Conservation (phyloP, 768 basidiomycete genomes). For the Tricholomella constricta region DNA sequence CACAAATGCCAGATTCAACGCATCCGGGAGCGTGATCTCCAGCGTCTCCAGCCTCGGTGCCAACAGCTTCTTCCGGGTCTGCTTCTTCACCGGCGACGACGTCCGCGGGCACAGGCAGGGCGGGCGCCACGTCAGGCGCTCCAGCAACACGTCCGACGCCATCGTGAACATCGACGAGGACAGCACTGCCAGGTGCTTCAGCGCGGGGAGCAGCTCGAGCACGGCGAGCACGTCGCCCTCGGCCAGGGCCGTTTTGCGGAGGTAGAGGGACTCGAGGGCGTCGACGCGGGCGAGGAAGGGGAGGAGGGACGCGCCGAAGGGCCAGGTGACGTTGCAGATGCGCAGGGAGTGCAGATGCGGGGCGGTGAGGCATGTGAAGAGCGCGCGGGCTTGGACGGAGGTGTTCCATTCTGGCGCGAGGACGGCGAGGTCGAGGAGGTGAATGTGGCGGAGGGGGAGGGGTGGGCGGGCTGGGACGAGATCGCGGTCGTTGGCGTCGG, state of each 20-base stretch:
- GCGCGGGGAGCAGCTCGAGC: slow-evolving; percentile 32
- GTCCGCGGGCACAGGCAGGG: too few relatives aligned
- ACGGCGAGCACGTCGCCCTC: slow-evolving; percentile 36
- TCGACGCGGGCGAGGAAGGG: slow-evolving; percentile 35
- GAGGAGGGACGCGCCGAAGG: slow-evolving; percentile 33
- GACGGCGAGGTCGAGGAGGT: slow-evolving; percentile 36
- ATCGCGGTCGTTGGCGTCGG: slow-evolving; percentile 6
- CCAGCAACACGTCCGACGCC: slow-evolving; percentile 35
- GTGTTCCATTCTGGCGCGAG: slow-evolving; percentile 40
- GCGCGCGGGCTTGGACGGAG: slow-evolving; percentile 32
- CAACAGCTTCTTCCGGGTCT: slow-evolving; percentile 19
- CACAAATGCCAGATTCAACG: slow-evolving; percentile 34
- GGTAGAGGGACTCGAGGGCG: slow-evolving; percentile 35
- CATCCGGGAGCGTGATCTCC: slow-evolving; percentile 37
- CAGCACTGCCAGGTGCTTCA: slow-evolving; percentile 37
- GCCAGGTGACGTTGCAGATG: slow-evolving; percentile 40
- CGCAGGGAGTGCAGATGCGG: slow-evolving; percentile 38
- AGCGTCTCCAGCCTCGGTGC: slow-evolving; percentile 37
- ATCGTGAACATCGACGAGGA: slow-evolving; percentile 29
- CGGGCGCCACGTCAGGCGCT: slow-evolving; percentile 38
- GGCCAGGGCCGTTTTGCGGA: slow-evolving; percentile 37
- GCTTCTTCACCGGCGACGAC: too few relatives aligned
- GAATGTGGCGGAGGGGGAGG: slow-evolving; percentile 27
- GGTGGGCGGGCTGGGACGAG: slow-evolving; percentile 1
- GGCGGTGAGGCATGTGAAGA: slow-evolving; percentile 37